phyloP scores from a whole-genome alignment of 2,329 filamentous ascomycete species.

The Cercospora zeina region DNA sequence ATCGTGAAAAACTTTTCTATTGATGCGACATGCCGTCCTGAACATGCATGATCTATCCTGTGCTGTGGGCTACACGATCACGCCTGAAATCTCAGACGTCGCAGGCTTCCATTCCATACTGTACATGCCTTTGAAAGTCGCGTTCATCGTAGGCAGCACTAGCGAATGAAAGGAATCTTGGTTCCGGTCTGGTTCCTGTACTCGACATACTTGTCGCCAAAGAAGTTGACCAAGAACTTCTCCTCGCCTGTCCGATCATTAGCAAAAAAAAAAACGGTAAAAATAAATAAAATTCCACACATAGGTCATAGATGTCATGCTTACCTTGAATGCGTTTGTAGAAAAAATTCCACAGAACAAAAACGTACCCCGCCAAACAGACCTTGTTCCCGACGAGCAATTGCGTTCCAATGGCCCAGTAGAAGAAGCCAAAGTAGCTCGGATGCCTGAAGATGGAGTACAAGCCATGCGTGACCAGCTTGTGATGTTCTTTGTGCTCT shows the following conservation, averaged over 20 bases:
- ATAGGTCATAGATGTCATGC: neutral
- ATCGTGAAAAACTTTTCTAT: neutral
- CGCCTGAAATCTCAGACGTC: neutral
- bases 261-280: conserved; percentile 9
- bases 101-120: neutral
- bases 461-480: conserved; percentile 78
- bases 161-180: conserved; percentile 73
- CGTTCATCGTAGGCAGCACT: too few species aligned
- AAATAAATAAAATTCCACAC: too few species aligned
- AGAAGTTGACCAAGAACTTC: conserved; percentile 73
- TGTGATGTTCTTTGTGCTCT: conserved; percentile 67
- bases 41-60: neutral
- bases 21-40: neutral
- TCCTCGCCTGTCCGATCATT: conserved; percentile 65
- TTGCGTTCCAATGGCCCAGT: conserved; percentile 96
- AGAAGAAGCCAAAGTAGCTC: conserved; percentile 97
- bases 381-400: conserved; percentile 80
- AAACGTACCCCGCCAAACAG: conserved; percentile 71
- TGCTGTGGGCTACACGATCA: neutral
- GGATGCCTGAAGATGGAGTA: conserved; percentile 80
- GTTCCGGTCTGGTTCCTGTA: conserved; percentile 73
- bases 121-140: neutral
- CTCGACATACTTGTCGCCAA: conserved; percentile 74
- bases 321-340: conserved; percentile 64
- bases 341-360: conserved; percentile 86